These are phyloP conservation scores for Perkinsus marinus DNA, from an alignment of 169 alveolate species.

Conservation along the genomic window DNA sequence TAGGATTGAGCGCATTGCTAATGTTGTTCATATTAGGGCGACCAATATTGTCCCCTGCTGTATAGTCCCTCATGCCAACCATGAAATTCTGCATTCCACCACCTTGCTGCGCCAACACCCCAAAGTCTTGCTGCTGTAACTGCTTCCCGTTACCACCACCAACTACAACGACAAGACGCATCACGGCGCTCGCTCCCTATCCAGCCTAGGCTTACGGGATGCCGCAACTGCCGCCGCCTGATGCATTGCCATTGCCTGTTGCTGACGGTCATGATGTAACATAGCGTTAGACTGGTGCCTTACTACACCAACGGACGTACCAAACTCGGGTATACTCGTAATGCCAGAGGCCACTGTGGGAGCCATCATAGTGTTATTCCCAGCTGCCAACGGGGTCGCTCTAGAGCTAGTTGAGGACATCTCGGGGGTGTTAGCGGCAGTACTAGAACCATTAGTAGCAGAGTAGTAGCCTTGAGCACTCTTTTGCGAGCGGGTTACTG, in stretches of 20 bases:
- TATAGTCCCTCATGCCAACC: not conserved
- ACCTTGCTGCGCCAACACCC: not conserved
- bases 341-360: not conserved
- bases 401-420: not conserved
- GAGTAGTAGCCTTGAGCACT: not conserved
- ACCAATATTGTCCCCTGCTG: not conserved
- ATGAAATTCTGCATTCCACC: not conserved
- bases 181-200: not conserved
- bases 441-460: not conserved
- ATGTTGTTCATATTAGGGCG: not conserved
- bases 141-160: not conserved
- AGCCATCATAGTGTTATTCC: not conserved
- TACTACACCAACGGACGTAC: not conserved
- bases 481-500: not conserved
- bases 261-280: not conserved
- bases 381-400: not conserved
- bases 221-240: not conserved
- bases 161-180: not conserved
- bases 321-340: not conserved
- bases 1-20: not conserved
- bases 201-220: not conserved
- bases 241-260: not conserved
- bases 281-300: not conserved
- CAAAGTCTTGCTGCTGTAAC: not conserved
- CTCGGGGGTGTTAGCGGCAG: not conserved